phyloP scores from a whole-genome alignment of 768 basidiomycete genomes.

The Tubosaeta sp. region DNA sequence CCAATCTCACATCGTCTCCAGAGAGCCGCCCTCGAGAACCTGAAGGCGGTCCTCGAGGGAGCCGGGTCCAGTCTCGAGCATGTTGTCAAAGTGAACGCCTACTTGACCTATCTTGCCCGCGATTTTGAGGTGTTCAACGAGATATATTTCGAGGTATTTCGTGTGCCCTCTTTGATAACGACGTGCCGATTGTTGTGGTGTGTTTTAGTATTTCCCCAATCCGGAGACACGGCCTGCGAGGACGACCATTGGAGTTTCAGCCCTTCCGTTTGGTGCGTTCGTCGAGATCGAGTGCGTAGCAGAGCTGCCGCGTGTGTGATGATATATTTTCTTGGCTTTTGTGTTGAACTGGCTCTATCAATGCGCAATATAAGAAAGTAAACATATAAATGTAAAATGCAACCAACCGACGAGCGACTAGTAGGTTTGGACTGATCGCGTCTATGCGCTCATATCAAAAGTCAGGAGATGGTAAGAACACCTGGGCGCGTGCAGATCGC shows the following conservation, averaged over 20 bases:
- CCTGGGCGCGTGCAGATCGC: too few species aligned
- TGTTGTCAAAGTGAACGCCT: slow-evolving; percentile 40
- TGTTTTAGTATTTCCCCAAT: slow-evolving; percentile 43
- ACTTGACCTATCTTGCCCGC: slow-evolving; percentile 33
- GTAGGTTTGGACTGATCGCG: too few species aligned
- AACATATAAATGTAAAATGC: background rate
- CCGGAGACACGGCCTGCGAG: slow-evolving; percentile 45
- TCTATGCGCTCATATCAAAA: too few species aligned
- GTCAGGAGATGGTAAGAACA: too few species aligned
- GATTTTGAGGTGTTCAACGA: slow-evolving; percentile 40
- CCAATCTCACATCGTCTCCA: slow-evolving; percentile 10
- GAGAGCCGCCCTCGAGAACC: slow-evolving; percentile 37
- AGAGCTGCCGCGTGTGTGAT: slow-evolving; percentile 20
- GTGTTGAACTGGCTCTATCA: too few species aligned
- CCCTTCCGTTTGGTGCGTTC: slow-evolving; percentile 48
- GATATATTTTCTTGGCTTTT: background rate
- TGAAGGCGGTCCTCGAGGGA: slow-evolving; percentile 33
- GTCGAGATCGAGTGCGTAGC: slow-evolving; percentile 64
- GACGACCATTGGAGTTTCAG: slow-evolving; percentile 54
- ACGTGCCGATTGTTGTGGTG: too few species aligned
- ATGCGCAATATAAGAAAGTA: background rate
- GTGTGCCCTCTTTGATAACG: background rate
- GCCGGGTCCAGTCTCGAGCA: slow-evolving; percentile 36
- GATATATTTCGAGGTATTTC: slow-evolving; percentile 33
- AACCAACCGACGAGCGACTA: background rate